Evolutionary conservation across 768 basidiomycete species (phyloP).

Genomic region (Mycena rebaudengoi): DNA sequence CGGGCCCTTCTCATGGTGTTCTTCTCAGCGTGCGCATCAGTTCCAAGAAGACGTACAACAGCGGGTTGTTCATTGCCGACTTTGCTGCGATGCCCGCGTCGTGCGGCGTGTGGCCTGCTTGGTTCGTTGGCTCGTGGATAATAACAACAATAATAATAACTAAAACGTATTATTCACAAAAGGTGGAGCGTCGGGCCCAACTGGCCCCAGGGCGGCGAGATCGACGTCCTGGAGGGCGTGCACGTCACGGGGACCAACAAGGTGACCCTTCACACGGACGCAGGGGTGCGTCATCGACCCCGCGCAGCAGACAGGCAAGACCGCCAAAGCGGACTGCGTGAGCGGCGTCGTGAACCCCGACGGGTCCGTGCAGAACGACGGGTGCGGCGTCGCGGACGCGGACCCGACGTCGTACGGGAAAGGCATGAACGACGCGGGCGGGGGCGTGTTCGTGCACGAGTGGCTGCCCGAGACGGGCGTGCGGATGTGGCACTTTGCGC

Average conservation of each 20-base stretch:
- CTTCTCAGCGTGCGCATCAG: conserved; percentile 55
- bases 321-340: neutral
- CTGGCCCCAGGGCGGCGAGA: conserved; percentile 53
- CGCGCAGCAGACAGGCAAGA: conserved; percentile 25
- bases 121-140: conserved; percentile 27
- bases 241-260: conserved; percentile 55
- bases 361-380: no score
- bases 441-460: conserved; percentile 43
- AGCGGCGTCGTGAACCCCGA: conserved; percentile 7
- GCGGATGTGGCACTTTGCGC: conserved; percentile 46
- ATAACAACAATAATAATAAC: no score
- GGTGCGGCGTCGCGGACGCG: conserved; percentile 41
- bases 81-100: conserved; percentile 59
- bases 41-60: conserved; percentile 51
- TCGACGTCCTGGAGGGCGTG: conserved; percentile 66
- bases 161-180: neutral
- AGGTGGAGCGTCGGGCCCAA: conserved; percentile 30
- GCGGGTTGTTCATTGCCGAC: conserved; percentile 63
- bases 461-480: conserved; percentile 42
- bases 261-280: conserved; percentile 55
- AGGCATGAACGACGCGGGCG: conserved; percentile 36
- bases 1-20: conserved; percentile 39
- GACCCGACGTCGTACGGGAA: conserved; percentile 25
- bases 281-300: conserved; percentile 42
- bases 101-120: conserved; percentile 62